Evolutionary conservation across 1,139 yeast species (phyloP).

Genomic region (Yamadazyma buinensis): DNA sequence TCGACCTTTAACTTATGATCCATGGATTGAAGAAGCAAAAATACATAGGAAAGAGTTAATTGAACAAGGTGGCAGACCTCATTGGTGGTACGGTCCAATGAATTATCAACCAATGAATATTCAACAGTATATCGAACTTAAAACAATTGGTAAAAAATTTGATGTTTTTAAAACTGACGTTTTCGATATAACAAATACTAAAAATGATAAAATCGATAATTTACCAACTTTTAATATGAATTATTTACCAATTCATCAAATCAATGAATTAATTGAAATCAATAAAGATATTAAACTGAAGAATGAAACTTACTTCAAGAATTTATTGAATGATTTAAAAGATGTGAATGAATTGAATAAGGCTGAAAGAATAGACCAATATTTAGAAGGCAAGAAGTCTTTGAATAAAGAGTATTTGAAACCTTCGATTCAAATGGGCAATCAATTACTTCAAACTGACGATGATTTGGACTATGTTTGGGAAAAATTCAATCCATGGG

Average conservation of each 20-base stretch:
- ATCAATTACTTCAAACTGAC: constrained; percentile 32
- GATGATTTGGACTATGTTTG: constrained; percentile 45
- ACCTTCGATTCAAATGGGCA: constrained; percentile 38
- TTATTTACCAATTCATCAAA: constrained; percentile 6
- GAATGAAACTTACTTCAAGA: constrained; percentile 18
- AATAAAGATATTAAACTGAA: constrained; percentile 22
- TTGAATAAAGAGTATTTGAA: constrained; percentile 26
- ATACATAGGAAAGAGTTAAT: constrained; percentile 43
- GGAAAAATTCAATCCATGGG: constrained; percentile 53
- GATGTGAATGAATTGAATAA: constrained; percentile 36
- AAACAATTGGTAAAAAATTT: constrained; percentile 16
- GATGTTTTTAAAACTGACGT: too few species aligned
- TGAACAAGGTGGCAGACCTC: constrained; percentile 39
- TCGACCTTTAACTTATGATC: constrained; percentile 51
- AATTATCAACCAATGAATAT: constrained; percentile 50
- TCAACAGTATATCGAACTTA: constrained; percentile 41
- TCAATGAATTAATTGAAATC: constrained; percentile 17
- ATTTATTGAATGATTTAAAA: constrained; percentile 23
- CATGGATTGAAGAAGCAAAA: constrained; percentile 61
- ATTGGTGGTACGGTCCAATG: constrained; percentile 60
- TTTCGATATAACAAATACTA: too few species aligned
- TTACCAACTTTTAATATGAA: background rate
- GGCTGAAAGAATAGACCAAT: constrained; percentile 33
- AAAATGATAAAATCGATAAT: background rate
- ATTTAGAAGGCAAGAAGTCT: constrained; percentile 28